Conservation (phyloP, 768 basidiomycete species). For the Rhizopogon salebrosus region DNA sequence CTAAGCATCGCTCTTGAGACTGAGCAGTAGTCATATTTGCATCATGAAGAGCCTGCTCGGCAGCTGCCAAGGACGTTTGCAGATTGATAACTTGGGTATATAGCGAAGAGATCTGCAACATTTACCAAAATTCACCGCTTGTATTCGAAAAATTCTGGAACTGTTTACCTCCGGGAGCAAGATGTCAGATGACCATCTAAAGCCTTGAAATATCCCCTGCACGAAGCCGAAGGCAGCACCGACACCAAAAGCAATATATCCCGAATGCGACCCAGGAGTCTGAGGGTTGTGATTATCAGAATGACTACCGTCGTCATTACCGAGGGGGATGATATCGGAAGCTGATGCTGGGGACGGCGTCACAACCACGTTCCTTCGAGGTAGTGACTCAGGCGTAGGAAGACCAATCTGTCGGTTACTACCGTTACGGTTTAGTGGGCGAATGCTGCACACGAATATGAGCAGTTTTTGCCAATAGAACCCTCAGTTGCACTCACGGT, state of each 20-base stretch:
- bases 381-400: slow-evolving; percentile 2
- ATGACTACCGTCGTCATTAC: not conserved
- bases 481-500: not conserved
- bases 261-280: not conserved
- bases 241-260: not conserved
- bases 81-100: not conserved
- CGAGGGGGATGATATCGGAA: not conserved
- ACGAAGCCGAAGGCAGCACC: not conserved
- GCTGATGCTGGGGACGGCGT: not conserved
- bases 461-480: not conserved
- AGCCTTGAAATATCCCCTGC: not conserved
- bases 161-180: not conserved
- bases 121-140: not conserved
- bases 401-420: not conserved
- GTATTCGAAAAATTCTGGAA: too few species aligned
- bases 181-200: not conserved
- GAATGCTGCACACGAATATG: not conserved
- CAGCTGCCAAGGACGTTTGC: not conserved
- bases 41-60: not conserved
- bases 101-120: not conserved
- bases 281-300: not conserved
- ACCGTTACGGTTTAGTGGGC: not conserved
- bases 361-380: not conserved
- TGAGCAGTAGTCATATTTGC: not conserved
- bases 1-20: not conserved